Evolutionary conservation across 164 flowering plant species (phyloP).

Genomic region (Litsea cubeba): DNA sequence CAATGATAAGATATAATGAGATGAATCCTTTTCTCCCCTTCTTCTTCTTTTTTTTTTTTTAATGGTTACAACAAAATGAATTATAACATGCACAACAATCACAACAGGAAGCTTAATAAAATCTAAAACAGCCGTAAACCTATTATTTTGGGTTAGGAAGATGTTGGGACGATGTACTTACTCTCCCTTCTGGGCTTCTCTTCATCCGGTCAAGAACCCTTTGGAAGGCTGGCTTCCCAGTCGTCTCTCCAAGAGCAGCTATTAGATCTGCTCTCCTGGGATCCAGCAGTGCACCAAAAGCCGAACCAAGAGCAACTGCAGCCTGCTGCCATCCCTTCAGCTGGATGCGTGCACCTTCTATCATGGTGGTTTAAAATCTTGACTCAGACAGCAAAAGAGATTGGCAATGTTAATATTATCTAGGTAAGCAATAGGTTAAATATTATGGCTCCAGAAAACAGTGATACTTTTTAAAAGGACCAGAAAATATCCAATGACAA

Average conservation of each 20-base stretch:
- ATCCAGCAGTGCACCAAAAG: slow-evolving; percentile 80
- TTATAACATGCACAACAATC: neutral
- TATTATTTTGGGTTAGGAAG: neutral
- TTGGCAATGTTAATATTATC: too few relatives aligned
- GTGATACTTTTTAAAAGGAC: too few relatives aligned
- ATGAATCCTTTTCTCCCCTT: too few relatives aligned
- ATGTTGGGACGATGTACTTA: slow-evolving; percentile 19
- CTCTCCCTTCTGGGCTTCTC: slow-evolving; percentile 76
- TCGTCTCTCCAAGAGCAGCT: slow-evolving; percentile 92
- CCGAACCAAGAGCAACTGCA: slow-evolving; percentile 87
- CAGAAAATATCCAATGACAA: too few relatives aligned
- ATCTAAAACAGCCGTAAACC: too few relatives aligned
- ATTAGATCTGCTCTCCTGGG: slow-evolving; percentile 90
- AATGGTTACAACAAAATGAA: neutral
- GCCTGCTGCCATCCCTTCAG: slow-evolving; percentile 88
- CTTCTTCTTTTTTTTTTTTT: too few relatives aligned
- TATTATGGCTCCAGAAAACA: too few relatives aligned
- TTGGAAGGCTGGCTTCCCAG: slow-evolving; percentile 77
- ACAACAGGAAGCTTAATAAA: neutral
- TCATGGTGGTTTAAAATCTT: slow-evolving; percentile 18
- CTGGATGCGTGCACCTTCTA: slow-evolving; percentile 45
- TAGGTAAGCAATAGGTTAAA: too few relatives aligned
- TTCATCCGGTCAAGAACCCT: slow-evolving; percentile 86
- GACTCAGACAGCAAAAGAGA: too few relatives aligned
- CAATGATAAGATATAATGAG: neutral